These are phyloP conservation scores for Cercospora sojina DNA, from an alignment of 2,329 filamentous ascomycete genomes.

Conservation along the genomic window DNA sequence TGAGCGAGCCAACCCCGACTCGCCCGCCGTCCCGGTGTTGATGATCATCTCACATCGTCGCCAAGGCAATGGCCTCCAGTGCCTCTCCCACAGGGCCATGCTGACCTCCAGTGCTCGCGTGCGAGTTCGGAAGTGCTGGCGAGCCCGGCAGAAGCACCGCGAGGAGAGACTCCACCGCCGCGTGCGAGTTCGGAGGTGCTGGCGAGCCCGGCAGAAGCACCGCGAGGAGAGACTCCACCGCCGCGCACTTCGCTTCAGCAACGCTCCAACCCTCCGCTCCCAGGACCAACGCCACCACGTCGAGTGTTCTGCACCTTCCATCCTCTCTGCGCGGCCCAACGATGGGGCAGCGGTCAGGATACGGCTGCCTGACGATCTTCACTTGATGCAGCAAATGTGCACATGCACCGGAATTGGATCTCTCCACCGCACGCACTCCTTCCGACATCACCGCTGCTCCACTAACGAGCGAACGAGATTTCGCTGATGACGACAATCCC, in stretches of 20 bases:
- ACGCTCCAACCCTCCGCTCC: not conserved
- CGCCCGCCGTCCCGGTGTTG: not conserved
- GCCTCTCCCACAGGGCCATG: not conserved
- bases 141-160: not conserved
- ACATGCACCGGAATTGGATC: not conserved
- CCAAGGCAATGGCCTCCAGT: not conserved
- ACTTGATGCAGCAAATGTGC: not conserved
- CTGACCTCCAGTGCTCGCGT: not conserved
- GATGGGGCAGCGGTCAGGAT: not conserved
- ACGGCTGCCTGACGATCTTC: conserved; percentile 6
- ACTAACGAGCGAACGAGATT: not conserved
- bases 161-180: not conserved
- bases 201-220: not conserved
- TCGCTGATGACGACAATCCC: not conserved
- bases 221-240: not conserved
- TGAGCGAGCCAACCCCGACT: not conserved
- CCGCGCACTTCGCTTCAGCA: not conserved
- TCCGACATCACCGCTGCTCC: not conserved
- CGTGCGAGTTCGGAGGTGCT: too few species aligned
- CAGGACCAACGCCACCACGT: not conserved
- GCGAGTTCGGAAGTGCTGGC: not conserved
- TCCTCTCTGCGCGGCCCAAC: not conserved
- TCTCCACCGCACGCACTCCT: not conserved
- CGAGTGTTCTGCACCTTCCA: not conserved
- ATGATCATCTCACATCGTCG: not conserved